Conservation (phyloP, 1,284 basidiomycete species). For the Schizophyllum amplum region DNA sequence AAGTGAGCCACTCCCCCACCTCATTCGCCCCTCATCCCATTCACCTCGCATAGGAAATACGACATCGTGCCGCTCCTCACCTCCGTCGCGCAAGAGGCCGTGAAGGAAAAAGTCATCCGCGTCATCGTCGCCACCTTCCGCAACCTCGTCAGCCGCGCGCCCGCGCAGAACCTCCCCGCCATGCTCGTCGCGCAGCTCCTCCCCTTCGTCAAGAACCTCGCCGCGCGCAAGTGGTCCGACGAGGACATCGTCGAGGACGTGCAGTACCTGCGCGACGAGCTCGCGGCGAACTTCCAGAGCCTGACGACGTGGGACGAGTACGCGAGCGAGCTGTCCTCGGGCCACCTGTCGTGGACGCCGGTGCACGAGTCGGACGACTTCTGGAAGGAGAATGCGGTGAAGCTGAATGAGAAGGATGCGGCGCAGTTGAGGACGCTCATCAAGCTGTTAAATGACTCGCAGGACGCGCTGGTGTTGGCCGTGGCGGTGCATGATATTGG, state of each 20-base stretch:
- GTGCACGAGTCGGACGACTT: constrained; percentile 95
- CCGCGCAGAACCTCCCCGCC: constrained; percentile 78
- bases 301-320: constrained; percentile 98
- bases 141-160: constrained; percentile 84
- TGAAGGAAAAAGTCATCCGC: constrained; percentile 96
- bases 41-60: constrained; percentile 56
- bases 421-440: constrained; percentile 76
- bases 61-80: constrained; percentile 86
- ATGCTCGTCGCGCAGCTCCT: constrained; percentile 89
- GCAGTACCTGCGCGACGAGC: constrained; percentile 75
- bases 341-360: constrained; percentile 91
- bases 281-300: constrained; percentile 77
- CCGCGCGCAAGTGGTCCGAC: constrained; percentile 86
- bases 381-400: constrained; percentile 92
- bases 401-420: constrained; percentile 75
- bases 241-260: constrained; percentile 93
- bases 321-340: constrained; percentile 82
- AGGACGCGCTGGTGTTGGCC: constrained; percentile 71
- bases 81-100: constrained; percentile 80
- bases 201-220: constrained; percentile 81
- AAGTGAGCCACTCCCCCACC: constrained; percentile 33
- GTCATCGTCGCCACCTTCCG: constrained; percentile 92
- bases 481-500: constrained; percentile 91
- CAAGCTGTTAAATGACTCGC: constrained; percentile 61
- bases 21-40: neutral